Percentiles rank a stretch among this genome's conserved stretches.
These are phyloP conservation scores for Penicillium sp. DNA, from an alignment of 2,329 filamentous ascomycete genomes.

Conservation along the genomic window DNA sequence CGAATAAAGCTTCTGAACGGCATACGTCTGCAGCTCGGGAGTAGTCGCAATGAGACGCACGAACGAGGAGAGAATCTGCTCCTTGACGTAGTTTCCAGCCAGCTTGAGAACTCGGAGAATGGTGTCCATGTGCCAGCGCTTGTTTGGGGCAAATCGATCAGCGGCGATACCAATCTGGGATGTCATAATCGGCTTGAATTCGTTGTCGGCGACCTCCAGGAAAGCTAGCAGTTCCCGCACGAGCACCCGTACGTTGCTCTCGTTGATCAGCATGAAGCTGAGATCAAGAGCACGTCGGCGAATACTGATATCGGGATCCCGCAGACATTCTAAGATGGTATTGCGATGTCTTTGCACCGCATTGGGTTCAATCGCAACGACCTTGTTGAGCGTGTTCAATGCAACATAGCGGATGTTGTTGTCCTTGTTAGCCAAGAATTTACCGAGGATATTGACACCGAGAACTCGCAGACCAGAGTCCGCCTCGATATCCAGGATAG, in stretches of 20 bases:
- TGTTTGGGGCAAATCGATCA: slow-evolving; percentile 92
- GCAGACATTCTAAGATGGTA: slow-evolving; percentile 91
- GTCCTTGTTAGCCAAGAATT: slow-evolving; percentile 96
- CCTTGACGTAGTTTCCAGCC: slow-evolving; percentile 95
- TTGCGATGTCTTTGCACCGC: slow-evolving; percentile 96
- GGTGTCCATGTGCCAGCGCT: slow-evolving; percentile 97
- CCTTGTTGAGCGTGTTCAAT: slow-evolving; percentile 94
- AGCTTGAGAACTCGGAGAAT: slow-evolving; percentile 92
- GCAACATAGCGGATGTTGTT: slow-evolving; percentile 99
- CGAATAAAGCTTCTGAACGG: slow-evolving; percentile 89
- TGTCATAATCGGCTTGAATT: slow-evolving; percentile 98
- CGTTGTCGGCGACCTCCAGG: slow-evolving; percentile 93
- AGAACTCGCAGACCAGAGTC: slow-evolving; percentile 92
- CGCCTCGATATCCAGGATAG: slow-evolving; percentile 96
- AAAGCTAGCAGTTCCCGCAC: slow-evolving; percentile 93
- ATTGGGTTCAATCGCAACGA: slow-evolving; percentile 96
- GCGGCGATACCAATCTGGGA: slow-evolving; percentile 96
- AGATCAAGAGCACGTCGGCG: slow-evolving; percentile 91
- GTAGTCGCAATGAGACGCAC: slow-evolving; percentile 93
- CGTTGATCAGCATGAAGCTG: slow-evolving; percentile 97
- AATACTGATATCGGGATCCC: slow-evolving; percentile 98
- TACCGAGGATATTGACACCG: slow-evolving; percentile 96
- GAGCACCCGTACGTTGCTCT: slow-evolving; percentile 88
- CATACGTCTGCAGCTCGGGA: slow-evolving; percentile 91
- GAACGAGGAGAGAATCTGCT: slow-evolving; percentile 95